Percentiles rank a stretch among this genome's conserved stretches.
These are phyloP conservation scores for Neophaeococcomyces mojaviensis DNA, from an alignment of 2,329 filamentous ascomycete genomes.

Conservation along the genomic window DNA sequence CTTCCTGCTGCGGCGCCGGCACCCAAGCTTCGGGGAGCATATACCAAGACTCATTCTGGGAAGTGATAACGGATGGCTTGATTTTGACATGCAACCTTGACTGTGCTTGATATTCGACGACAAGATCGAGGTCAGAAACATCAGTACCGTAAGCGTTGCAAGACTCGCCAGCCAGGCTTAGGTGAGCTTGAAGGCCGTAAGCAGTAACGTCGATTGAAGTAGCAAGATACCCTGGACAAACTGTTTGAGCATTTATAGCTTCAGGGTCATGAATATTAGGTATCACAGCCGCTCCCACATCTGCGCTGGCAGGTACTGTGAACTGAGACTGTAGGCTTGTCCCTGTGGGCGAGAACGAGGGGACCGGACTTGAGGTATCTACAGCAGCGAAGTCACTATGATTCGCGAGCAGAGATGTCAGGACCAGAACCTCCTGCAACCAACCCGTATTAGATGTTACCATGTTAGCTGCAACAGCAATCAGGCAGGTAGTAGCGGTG, in stretches of 20 bases:
- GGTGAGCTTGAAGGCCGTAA: constrained; percentile 44
- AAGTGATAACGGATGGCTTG: constrained; percentile 54
- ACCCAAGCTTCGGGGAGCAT: constrained; percentile 58
- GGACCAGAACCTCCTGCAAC: background rate
- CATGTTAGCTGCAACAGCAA: background rate
- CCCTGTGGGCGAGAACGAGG: background rate
- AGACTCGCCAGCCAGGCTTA: constrained; percentile 46
- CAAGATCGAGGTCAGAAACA: constrained; percentile 57
- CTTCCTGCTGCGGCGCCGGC: constrained; percentile 45
- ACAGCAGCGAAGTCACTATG: constrained; percentile 3
- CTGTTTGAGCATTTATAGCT: constrained; percentile 54
- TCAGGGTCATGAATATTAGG: constrained; percentile 59
- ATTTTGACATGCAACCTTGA: constrained; percentile 66
- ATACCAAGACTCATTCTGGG: constrained; percentile 60
- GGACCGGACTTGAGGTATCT: background rate
- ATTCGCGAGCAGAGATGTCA: constrained; percentile 7
- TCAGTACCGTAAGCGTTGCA: constrained; percentile 75
- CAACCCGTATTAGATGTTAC: background rate
- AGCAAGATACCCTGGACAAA: constrained; percentile 56
- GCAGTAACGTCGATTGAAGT: constrained; percentile 40
- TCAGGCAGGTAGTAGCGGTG: background rate
- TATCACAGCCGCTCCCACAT: constrained; percentile 42
- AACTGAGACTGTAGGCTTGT: constrained; percentile 25
- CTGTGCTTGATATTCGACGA: constrained; percentile 59
- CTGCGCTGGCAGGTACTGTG: constrained; percentile 42